Evolutionary conservation across 352 stramenopile genomes (phyloP).

Genomic region (Vaucheria bursata): DNA sequence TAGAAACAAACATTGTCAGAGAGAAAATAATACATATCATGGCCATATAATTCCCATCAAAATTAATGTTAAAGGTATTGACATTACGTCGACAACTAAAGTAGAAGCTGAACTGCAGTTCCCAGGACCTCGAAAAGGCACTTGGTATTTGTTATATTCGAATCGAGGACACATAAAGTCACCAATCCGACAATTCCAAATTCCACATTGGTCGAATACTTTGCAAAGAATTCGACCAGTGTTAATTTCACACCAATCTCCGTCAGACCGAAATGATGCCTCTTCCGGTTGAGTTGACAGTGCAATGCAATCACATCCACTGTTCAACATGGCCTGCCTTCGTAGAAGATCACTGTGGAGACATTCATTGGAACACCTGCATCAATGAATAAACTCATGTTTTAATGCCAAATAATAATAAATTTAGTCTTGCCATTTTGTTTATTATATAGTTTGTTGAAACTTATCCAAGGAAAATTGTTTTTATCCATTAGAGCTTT

Average conservation of each 20-base stretch:
- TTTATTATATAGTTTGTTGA: too few relatives aligned
- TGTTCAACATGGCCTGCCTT: slow-evolving; percentile 60
- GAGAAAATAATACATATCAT: too few relatives aligned
- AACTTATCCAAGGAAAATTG: too few relatives aligned
- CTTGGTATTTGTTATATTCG: slow-evolving; percentile 58
- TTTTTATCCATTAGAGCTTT: too few relatives aligned
- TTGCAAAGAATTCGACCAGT: slow-evolving; percentile 60
- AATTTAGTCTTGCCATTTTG: too few relatives aligned
- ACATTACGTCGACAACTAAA: background rate
- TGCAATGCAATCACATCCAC: slow-evolving; percentile 66
- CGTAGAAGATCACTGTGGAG: slow-evolving; percentile 65
- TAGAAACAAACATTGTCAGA: too few relatives aligned
- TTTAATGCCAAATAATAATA: too few relatives aligned
- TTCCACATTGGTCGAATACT: slow-evolving; percentile 69
- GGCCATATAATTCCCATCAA: too few relatives aligned
- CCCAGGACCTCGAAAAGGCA: slow-evolving; percentile 35
- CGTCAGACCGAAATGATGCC: slow-evolving; percentile 33
- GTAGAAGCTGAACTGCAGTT: slow-evolving; percentile 31
- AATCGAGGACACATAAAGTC: slow-evolving; percentile 80
- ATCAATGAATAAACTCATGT: too few relatives aligned
- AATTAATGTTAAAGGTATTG: background rate
- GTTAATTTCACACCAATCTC: slow-evolving; percentile 39
- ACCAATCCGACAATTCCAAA: slow-evolving; percentile 69
- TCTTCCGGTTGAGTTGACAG: slow-evolving; percentile 61
- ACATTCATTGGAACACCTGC: slow-evolving; percentile 67